Evolutionary conservation across 2,329 filamentous ascomycete genomes (phyloP).

Genomic region (Calonectria crousiana): DNA sequence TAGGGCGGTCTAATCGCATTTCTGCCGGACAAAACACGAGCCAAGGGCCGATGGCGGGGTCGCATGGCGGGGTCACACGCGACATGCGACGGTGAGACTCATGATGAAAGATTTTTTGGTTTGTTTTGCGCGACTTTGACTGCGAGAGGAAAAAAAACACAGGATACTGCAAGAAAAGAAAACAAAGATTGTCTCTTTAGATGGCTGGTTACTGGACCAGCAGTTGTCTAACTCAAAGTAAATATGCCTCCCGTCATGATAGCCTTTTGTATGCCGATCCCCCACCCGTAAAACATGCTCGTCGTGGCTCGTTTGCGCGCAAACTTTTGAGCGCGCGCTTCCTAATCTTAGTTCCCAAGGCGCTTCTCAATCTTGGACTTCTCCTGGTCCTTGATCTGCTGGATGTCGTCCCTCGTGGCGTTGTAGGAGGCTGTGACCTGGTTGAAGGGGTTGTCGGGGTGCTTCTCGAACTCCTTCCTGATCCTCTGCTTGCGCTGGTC

Average conservation of each 20-base stretch:
- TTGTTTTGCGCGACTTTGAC: background rate
- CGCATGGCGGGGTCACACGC: slow-evolving; percentile 36
- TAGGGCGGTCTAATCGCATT: slow-evolving; percentile 42
- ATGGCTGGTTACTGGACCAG: slow-evolving; percentile 28
- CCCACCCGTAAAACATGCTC: slow-evolving; percentile 6
- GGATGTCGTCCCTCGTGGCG: slow-evolving; percentile 81
- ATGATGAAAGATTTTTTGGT: slow-evolving; percentile 7
- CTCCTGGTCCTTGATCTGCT: slow-evolving; percentile 74
- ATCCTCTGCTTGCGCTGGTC: slow-evolving; percentile 89
- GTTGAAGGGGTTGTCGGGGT: slow-evolving; percentile 95
- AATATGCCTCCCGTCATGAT: slow-evolving; percentile 25
- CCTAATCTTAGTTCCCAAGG: slow-evolving; percentile 57
- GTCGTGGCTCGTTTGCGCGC: background rate
- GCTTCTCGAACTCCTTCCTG: slow-evolving; percentile 93
- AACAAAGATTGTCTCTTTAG: slow-evolving; percentile 16
- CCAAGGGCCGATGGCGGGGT: slow-evolving; percentile 38
- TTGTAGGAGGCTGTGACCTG: slow-evolving; percentile 84
- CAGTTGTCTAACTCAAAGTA: slow-evolving; percentile 36
- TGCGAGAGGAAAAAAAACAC: background rate
- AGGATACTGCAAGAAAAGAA: slow-evolving; percentile 3
- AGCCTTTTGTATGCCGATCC: slow-evolving; percentile 11
- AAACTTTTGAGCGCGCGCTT: background rate
- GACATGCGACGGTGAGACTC: background rate
- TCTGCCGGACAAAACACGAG: slow-evolving; percentile 41
- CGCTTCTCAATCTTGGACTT: slow-evolving; percentile 80